Evolutionary conservation across 2,329 filamentous ascomycete genomes (phyloP).

Genomic region (Capronia epimyces): DNA sequence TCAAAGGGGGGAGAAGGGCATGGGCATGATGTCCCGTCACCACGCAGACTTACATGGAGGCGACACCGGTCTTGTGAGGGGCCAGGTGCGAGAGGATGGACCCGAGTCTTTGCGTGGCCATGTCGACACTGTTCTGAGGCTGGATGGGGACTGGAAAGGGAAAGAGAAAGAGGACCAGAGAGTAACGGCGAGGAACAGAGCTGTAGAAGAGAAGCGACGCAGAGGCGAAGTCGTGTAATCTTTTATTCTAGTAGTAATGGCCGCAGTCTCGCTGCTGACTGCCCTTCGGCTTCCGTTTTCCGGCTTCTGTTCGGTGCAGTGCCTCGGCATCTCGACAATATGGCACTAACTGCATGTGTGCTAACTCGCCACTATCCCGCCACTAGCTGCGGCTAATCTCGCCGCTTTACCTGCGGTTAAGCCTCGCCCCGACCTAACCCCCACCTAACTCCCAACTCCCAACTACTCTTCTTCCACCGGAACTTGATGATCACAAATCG

Average conservation of each 20-base stretch:
- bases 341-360: no score
- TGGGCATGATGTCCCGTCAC: neutral
- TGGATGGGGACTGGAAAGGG: neutral
- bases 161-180: neutral
- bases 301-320: no score
- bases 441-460: neutral
- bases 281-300: neutral
- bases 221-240: neutral
- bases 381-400: neutral
- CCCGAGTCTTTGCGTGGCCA: constrained; percentile 79
- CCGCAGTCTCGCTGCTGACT: neutral
- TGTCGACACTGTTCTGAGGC: constrained; percentile 35
- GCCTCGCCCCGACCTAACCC: no score
- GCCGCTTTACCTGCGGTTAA: constrained; percentile 6
- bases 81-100: constrained; percentile 83
- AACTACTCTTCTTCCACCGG: neutral
- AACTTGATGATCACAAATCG: constrained; percentile 12
- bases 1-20: neutral
- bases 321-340: constrained; percentile 8
- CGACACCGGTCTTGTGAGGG: constrained; percentile 64
- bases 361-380: no score
- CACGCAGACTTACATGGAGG: constrained; percentile 62
- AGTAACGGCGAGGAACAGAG: neutral
- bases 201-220: neutral
- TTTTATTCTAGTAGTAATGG: neutral